Conservation (phyloP, 2,329 filamentous ascomycete genomes). For the Orbilia blumenaviensis region DNA sequence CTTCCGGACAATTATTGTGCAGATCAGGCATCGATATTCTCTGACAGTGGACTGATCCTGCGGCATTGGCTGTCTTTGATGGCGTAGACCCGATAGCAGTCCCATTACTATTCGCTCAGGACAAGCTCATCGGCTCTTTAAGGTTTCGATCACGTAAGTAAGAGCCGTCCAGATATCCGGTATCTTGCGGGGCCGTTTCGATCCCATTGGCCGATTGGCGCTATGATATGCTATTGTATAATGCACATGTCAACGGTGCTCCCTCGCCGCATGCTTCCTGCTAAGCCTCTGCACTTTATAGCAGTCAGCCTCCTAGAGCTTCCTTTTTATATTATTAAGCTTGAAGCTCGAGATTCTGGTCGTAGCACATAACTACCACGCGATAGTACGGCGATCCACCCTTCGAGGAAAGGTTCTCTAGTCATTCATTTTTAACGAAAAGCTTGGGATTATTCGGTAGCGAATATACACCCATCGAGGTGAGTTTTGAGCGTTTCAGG, state of each 20-base stretch:
- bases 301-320: neutral
- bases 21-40: constrained; percentile 36
- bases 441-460: constrained; percentile 3
- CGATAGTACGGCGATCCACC: constrained; percentile 28
- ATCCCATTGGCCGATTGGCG: constrained; percentile 39
- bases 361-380: constrained; percentile 28
- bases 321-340: constrained; percentile 7
- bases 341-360: constrained; percentile 2
- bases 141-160: constrained; percentile 34
- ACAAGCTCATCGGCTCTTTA: constrained; percentile 1
- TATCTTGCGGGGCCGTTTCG: constrained; percentile 29
- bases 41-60: constrained; percentile 34
- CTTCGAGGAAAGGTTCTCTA: constrained; percentile 4
- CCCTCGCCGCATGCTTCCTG: neutral
- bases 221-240: neutral
- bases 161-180: constrained; percentile 32
- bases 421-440: constrained; percentile 17
- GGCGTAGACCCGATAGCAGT: constrained; percentile 9
- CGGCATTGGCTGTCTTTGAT: constrained; percentile 33
- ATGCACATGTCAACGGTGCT: constrained; percentile 25
- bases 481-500: neutral
- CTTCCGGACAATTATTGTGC: constrained; percentile 43
- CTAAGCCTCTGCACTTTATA: constrained; percentile 9
- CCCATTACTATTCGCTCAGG: neutral
- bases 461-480: neutral